A percentile compares a stretch with the other conserved stretches of the same genome.
Conservation (phyloP, 768 basidiomycete species). For the Fomitopsis serialis region DNA sequence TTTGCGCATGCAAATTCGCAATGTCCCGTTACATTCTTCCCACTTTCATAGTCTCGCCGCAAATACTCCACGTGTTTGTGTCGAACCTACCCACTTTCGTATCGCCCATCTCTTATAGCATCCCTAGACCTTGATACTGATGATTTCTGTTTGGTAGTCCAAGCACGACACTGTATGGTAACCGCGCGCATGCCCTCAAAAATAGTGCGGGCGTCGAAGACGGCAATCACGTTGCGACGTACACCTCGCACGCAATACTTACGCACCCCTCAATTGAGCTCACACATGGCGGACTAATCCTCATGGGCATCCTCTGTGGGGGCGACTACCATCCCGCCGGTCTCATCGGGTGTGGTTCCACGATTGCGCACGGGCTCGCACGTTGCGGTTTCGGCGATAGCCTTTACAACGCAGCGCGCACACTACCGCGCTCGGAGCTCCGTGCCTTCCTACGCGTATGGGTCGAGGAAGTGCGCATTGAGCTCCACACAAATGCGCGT, state of each 20-base stretch:
- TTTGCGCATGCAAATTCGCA: too few relatives aligned
- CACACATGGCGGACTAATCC: conserved; percentile 62
- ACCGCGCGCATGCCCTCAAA: conserved; percentile 54
- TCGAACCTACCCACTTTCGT: too few relatives aligned
- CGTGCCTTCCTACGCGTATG: conserved; percentile 53
- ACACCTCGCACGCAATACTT: conserved; percentile 31
- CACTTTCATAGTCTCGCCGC: too few relatives aligned
- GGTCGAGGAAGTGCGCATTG: conserved; percentile 56
- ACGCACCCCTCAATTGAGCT: conserved; percentile 47
- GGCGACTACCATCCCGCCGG: conserved; percentile 88
- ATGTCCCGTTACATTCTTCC: too few relatives aligned
- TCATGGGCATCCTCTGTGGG: conserved; percentile 82
- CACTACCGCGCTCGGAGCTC: conserved; percentile 35
- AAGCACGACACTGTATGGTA: conserved; percentile 69
- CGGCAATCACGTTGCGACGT: conserved; percentile 56
- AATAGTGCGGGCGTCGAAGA: conserved; percentile 66
- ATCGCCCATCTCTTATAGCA: too few relatives aligned
- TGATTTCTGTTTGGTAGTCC: conserved; percentile 35
- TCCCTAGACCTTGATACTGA: not conserved
- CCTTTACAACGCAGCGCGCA: conserved; percentile 53
- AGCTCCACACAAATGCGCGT: conserved; percentile 65
- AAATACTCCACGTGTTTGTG: too few relatives aligned
- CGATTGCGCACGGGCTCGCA: conserved; percentile 73
- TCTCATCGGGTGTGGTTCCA: conserved; percentile 59
- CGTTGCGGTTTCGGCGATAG: conserved; percentile 76